Conservation (phyloP, 2,329 filamentous ascomycete genomes). For the Trichoderma pleuroti region DNA sequence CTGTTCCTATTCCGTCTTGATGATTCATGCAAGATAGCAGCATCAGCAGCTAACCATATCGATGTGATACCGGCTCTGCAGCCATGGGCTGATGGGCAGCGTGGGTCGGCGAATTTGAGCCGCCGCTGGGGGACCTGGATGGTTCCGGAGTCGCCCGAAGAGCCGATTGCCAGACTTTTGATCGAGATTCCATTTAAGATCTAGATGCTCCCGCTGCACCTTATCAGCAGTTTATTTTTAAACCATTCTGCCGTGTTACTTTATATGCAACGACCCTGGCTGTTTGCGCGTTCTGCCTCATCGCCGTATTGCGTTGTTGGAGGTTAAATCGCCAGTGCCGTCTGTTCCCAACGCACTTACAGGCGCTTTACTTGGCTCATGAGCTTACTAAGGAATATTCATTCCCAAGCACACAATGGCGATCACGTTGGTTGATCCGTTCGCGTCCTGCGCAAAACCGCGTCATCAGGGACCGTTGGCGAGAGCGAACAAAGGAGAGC, state of each 20-base stretch:
- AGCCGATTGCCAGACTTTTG: background rate
- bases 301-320: background rate
- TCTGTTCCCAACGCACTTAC: background rate
- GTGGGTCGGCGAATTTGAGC: background rate
- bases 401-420: background rate
- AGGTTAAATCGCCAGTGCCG: background rate
- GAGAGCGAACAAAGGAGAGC: background rate
- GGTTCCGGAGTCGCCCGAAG: conserved; percentile 14
- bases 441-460: background rate
- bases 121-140: conserved; percentile 5
- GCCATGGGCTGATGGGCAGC: background rate
- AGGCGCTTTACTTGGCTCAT: background rate
- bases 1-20: background rate
- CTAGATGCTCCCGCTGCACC: background rate
- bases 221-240: background rate
- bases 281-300: background rate
- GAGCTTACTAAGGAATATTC: background rate
- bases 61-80: background rate
- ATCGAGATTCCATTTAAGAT: conserved; percentile 16
- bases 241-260: background rate
- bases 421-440: background rate
- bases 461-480: background rate
- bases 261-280: background rate
- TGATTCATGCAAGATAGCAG: background rate
- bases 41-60: background rate